These are phyloP conservation scores for Truncatella angustata DNA, from an alignment of 2,329 filamentous ascomycete species.

Conservation along the genomic window DNA sequence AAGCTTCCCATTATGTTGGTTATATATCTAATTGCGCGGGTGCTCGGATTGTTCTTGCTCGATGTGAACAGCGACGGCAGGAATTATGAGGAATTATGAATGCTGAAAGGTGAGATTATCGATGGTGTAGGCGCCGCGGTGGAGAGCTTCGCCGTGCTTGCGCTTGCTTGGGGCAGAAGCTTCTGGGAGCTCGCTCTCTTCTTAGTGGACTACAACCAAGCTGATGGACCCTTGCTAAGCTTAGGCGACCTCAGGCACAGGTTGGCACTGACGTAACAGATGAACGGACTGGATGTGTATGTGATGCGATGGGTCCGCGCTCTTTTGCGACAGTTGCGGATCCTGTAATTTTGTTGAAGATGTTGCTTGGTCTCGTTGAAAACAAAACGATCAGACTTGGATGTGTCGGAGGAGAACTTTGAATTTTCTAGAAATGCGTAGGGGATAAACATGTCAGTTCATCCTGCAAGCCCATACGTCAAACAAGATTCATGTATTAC, in stretches of 20 bases:
- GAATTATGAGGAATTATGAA: too few relatives aligned
- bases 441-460: too few relatives aligned
- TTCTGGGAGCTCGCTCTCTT: neutral
- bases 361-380: too few relatives aligned
- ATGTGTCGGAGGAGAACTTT: too few relatives aligned
- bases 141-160: constrained; percentile 1
- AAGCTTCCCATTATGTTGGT: constrained; percentile 59
- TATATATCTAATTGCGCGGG: neutral
- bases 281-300: neutral
- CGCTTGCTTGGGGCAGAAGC: neutral
- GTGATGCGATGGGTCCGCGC: neutral
- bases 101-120: constrained; percentile 5
- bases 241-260: neutral
- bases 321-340: too few relatives aligned
- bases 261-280: neutral
- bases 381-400: too few relatives aligned
- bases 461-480: too few relatives aligned
- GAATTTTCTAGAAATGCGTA: too few relatives aligned
- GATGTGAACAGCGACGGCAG: neutral
- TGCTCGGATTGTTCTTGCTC: neutral
- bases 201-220: too few relatives aligned
- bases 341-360: too few relatives aligned
- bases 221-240: too few relatives aligned
- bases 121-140: neutral
- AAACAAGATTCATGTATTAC: too few relatives aligned